Base-by-base conservation (phyloP, 2,329 filamentous ascomycete genomes). In the Neofusicoccum sp. region DNA sequence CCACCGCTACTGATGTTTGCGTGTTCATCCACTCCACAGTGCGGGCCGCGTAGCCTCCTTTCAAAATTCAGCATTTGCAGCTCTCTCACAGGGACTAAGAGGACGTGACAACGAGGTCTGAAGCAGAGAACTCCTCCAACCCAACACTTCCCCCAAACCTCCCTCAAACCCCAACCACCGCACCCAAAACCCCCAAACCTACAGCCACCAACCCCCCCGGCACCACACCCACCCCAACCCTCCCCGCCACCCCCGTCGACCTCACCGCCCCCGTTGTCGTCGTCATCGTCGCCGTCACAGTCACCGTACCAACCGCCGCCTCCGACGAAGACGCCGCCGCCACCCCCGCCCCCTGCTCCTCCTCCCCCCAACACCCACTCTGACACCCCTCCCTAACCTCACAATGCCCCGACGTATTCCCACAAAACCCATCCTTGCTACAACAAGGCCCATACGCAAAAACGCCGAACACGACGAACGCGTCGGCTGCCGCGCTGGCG, bases 401-500 rank as follows among this genome's bases (percentile, higher is more conserved):
- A 36, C 61, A 63, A 11, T 58, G 61, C 16, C 8, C 50, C 5
- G 41, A 33, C n/a, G 61, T 63, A 14, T 50, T 63, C 5, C 61
- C 61, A n/a, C 61, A 58, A 9, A 49, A 63, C 14, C 61, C 61
- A 1, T n/a, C 34, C 22, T 48, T 49, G 29, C 52, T 58, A 45
- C 61, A 63, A 41, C 61, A 63, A 2, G 49, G 41, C 16, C 61
- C 61, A 14, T 62, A 62, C 11, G 37, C 16, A 36, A 56, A 62
- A 5, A 62, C 61, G 3, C 61, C 61, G 14, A 39, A 14, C 6
- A n/a, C 43, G 3, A 22, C 61, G n/a, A 56, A 54, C 6, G 28
- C 61, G 34, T 62, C 49, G 3, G 61, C 12, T 1, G 7, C 33
- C 22, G 50, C 39, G 14, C 11, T 14, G 6, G 48, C 16, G 41